Evolutionary conservation across 768 basidiomycete species (phyloP), one percentile per base, ranked within the genome.

Genomic region (Trametes punicea): DNA sequence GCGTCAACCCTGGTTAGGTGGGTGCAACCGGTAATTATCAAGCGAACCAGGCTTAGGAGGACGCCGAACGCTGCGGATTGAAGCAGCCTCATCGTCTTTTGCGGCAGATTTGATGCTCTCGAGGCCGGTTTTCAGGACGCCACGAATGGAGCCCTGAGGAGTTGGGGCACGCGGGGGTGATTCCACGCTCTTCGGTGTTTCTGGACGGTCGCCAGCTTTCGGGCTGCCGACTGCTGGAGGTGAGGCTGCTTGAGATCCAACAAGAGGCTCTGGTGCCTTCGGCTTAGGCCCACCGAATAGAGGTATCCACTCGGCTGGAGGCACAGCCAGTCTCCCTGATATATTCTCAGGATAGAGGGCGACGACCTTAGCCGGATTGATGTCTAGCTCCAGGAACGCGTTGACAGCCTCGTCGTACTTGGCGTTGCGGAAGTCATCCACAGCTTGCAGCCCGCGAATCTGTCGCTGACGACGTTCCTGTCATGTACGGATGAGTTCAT

Each of bases 341-440:
- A 98, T 81, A 11, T 77, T 76, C 31, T 88, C 83, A 0, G 92
- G 90, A 69, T 92, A 99, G 6, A 98, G 74, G 1, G 94, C 88
- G 20, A 98, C 79, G 3, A 99, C 91, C 65, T 94, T 93, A 0
- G 95, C 92, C 0, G 97, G 97, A 65, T 95, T 95, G 62, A 94
- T 76, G 61, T 98, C 88, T 38, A 96, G 84, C 38, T 88, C 83
- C 45, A 94, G 80, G 69, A 98, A 94, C 0, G 85, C 81, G 66
- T 97, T 86, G 54, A 98, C 87, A 1, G 96, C 94, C 1, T 75
- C 72, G 58, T 89, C 86, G 65, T 83, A 95, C 55, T 84, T 78
- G 7, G 78, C 80, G 7, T 76, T 72, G 3, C 81, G 78, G 70
- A 95, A 95, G 56, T 87, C 81, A 0, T 87, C 76, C 0, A 97